Evolutionary conservation across 371 early-diverging fungal species (phyloP), one percentile per base, ranked within the genome.

Genomic region (Modicella reniformis): DNA sequence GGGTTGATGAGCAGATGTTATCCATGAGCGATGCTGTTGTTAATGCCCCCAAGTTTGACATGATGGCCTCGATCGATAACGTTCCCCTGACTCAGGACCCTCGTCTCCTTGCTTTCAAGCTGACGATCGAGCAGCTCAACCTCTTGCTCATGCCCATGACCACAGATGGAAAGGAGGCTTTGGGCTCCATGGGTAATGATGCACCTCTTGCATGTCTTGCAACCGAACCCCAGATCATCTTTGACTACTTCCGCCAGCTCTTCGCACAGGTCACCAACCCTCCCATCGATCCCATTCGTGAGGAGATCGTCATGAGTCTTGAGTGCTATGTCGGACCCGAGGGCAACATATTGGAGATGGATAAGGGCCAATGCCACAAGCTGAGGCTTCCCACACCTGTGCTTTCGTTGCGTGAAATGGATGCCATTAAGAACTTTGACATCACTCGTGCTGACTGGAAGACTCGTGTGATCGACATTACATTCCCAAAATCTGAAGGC

Each of bases 181-280:
- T 97, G 41, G 98, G 98, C 19, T 96, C 97, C 41, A 98, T 97
- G 98, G 98, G 98, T 75, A 95, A 94, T 80, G 98, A 98, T 80
- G 87, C 92, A 7, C 93, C 96, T 21, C 88, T 98, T 29, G 97
- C 98, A 8, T 98, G 98, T 84, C 82, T 98, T 48, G 90, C 95
- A 25, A 85, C 86, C 28, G 87, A 94, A 70, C 96, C 97, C 25
- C 92, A 95, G 57, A 87, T 94, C 53, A 85, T 94, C 59, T 98
- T 93, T 82, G 97, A 98, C 69, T 98, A 97, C 86, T 96, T 98
- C 85, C 91, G 96, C 37, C 93, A 98, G 84, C 85, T 97, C 23
- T 96, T 97, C 70, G 98, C 98, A 29, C 98, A 98, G 82, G 98
- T 97, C 53, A 96, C 96, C 58, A 96, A 98, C 71, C 95, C 95